Percentiles rank a stretch among this genome's conserved stretches.
Conservation (phyloP, 371 early-diverging fungal genomes). For the Mucor circinelloides region DNA sequence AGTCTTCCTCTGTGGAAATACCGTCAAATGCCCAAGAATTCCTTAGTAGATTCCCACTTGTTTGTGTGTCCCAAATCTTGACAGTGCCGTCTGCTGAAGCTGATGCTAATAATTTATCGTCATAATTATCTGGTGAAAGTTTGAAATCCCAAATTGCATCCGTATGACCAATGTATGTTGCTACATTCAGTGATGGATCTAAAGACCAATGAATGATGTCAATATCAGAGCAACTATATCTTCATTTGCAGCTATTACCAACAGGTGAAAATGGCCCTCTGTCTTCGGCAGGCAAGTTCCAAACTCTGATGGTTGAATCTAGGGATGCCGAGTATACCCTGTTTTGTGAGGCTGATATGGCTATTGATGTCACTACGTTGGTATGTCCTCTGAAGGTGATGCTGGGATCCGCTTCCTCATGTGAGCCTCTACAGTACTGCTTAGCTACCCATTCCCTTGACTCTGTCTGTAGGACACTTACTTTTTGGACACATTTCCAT, state of each 20-base stretch:
- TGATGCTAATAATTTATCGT: slow-evolving; percentile 63
- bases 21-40: slow-evolving; percentile 56
- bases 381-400: slow-evolving; percentile 85
- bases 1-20: slow-evolving; percentile 1
- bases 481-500: slow-evolving; percentile 41
- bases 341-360: slow-evolving; percentile 61
- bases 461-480: slow-evolving; percentile 7
- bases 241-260: slow-evolving; percentile 40
- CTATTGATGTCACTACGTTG: slow-evolving; percentile 68
- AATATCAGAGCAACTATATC: background rate
- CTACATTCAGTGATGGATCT: slow-evolving; percentile 60
- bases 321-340: slow-evolving; percentile 73
- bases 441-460: background rate
- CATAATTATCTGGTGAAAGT: slow-evolving; percentile 54
- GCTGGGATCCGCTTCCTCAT: slow-evolving; percentile 70
- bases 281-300: slow-evolving; percentile 69
- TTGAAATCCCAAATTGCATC: slow-evolving; percentile 88
- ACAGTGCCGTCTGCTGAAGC: slow-evolving; percentile 83
- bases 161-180: slow-evolving; percentile 78
- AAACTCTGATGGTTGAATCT: slow-evolving; percentile 77
- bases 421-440: slow-evolving; percentile 16
- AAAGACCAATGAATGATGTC: background rate
- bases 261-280: slow-evolving; percentile 57
- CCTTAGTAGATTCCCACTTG: slow-evolving; percentile 46
- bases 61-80: slow-evolving; percentile 79